phyloP scores from a whole-genome alignment of 176 grass and related monocot species.

The Raddia distichophylla region DNA sequence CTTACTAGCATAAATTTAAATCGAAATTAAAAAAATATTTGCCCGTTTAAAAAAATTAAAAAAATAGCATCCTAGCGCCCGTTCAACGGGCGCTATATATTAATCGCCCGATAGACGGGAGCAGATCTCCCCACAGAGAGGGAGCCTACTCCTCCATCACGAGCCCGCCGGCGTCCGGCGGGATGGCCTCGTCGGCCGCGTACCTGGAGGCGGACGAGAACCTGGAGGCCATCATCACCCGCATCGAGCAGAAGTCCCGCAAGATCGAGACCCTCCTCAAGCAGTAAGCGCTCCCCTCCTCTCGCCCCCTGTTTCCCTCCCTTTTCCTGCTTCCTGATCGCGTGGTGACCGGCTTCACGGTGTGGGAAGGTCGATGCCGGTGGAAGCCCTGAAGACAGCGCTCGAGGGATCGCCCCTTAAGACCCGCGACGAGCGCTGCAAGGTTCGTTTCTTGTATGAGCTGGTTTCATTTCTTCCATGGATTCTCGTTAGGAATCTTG shows the following conservation, averaged over 20 bases:
- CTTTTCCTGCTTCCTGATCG: background rate
- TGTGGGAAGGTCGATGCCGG: conserved; percentile 76
- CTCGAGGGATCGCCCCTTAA: conserved; percentile 89
- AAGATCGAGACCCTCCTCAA: conserved; percentile 99
- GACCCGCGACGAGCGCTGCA: conserved; percentile 97
- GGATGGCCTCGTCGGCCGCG: conserved; percentile 55
- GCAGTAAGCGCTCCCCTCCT: conserved; percentile 50
- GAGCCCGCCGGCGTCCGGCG: background rate
- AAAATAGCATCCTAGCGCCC: too few relatives aligned
- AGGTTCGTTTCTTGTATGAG: conserved; percentile 43
- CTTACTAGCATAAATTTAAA: too few relatives aligned
- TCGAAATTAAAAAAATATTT: too few relatives aligned
- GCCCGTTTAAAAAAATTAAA: too few relatives aligned
- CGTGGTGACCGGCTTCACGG: background rate
- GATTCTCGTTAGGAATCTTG: background rate
- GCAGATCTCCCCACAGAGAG: background rate
- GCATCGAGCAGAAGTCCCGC: conserved; percentile 96
- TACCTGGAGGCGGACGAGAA: conserved; percentile 79
- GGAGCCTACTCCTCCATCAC: background rate
- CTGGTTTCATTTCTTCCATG: background rate
- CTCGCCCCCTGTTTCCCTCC: background rate
- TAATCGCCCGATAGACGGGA: too few relatives aligned
- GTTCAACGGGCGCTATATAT: too few relatives aligned
- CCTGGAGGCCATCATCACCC: conserved; percentile 85
- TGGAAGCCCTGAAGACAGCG: conserved; percentile 95